Conservation (phyloP, 768 basidiomycete species). For the Paxillus involutus region DNA sequence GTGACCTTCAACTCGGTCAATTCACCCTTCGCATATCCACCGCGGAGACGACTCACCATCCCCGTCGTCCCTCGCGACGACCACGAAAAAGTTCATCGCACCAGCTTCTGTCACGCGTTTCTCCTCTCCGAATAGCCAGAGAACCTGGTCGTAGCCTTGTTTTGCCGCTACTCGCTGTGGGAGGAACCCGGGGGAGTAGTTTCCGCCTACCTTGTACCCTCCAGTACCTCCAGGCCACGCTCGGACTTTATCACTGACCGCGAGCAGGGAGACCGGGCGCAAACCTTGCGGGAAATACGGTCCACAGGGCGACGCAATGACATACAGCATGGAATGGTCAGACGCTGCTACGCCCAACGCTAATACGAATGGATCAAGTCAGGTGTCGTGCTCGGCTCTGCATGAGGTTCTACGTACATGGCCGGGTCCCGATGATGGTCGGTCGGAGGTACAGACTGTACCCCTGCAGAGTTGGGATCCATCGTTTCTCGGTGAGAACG, state of each 20-base stretch:
- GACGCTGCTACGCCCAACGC: constrained; percentile 73
- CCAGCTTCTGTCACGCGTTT: constrained; percentile 59
- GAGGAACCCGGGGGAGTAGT: constrained; percentile 60
- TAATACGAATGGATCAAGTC: constrained; percentile 6
- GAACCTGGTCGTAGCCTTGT: constrained; percentile 72
- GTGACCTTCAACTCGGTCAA: constrained; percentile 41
- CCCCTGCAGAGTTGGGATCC: constrained; percentile 77
- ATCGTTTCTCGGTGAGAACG: constrained; percentile 68
- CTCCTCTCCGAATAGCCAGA: constrained; percentile 74
- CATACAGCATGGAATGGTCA: constrained; percentile 79
- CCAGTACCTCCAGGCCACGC: constrained; percentile 83
- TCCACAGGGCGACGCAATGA: constrained; percentile 67
- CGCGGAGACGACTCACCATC: constrained; percentile 32
- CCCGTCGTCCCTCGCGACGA: constrained; percentile 58
- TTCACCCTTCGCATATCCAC: not conserved
- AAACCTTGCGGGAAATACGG: constrained; percentile 52
- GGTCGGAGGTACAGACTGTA: constrained; percentile 88
- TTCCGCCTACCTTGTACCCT: constrained; percentile 59
- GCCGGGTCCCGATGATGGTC: constrained; percentile 56
- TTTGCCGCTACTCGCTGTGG: constrained; percentile 66
- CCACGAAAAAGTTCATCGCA: constrained; percentile 81
- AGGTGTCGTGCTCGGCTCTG: not conserved
- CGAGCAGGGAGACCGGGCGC: constrained; percentile 54
- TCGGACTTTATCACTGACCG: constrained; percentile 73
- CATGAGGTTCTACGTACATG: constrained; percentile 25